Percentiles rank a stretch among this genome's conserved stretches.
Conservation (phyloP, 305 asterid species). For the Fraxinus greggii region DNA sequence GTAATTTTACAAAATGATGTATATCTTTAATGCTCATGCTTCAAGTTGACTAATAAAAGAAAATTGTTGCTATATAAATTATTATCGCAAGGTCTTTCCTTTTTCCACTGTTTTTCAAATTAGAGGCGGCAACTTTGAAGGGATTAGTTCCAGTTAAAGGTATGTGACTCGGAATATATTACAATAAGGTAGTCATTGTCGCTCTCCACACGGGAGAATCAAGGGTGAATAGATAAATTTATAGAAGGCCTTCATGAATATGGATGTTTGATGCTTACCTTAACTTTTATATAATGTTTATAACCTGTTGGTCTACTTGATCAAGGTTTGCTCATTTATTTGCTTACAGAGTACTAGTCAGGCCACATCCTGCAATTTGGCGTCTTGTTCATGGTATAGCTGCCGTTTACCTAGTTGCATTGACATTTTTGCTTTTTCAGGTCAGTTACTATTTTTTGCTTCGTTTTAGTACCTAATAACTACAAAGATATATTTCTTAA, state of each 20-base stretch:
- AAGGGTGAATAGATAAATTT: not conserved
- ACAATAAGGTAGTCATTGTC: not conserved
- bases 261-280: not conserved
- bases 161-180: not conserved
- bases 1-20: not conserved
- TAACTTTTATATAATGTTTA: not conserved
- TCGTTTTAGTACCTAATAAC: not conserved
- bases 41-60: not conserved
- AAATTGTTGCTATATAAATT: not conserved
- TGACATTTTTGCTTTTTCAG: slow-evolving; percentile 97
- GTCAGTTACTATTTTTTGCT: slow-evolving; percentile 34
- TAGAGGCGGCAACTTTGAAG: not conserved
- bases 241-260: not conserved
- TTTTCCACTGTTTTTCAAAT: not conserved
- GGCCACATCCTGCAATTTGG: slow-evolving; percentile 99
- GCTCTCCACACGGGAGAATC: not conserved
- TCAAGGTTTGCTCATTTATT: not conserved
- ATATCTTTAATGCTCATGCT: not conserved
- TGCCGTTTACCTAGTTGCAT: slow-evolving; percentile 77
- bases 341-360: slow-evolving; percentile 70
- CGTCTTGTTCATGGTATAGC: slow-evolving; percentile 98
- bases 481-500: not conserved
- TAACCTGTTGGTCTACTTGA: not conserved
- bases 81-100: not conserved
- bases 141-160: not conserved